phyloP scores from a whole-genome alignment of 768 basidiomycete species.

The Termitomyces eurrhizus region DNA sequence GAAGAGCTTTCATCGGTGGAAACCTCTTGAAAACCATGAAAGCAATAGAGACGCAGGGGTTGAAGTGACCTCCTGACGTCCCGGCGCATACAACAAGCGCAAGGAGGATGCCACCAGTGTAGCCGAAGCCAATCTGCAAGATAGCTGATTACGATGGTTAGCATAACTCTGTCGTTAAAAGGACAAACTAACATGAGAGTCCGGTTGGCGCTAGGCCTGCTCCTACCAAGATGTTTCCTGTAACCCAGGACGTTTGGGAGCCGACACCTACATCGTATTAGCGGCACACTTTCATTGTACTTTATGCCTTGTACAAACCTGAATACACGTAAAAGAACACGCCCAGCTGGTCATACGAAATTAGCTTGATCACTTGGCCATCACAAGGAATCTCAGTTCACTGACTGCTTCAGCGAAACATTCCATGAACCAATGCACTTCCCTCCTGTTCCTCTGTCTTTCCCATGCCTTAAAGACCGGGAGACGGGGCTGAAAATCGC shows the following conservation, averaged over 20 bases:
- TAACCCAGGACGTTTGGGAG: constrained; percentile 44
- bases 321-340: constrained; percentile 58
- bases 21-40: constrained; percentile 51
- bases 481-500: constrained; percentile 38
- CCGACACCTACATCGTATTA: constrained; percentile 41
- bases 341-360: constrained; percentile 38
- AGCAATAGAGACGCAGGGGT: constrained; percentile 57
- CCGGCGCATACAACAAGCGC: constrained; percentile 48
- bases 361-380: neutral
- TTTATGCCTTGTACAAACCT: constrained; percentile 28
- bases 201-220: constrained; percentile 21
- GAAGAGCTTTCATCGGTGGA: constrained; percentile 44
- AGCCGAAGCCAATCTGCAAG: constrained; percentile 54
- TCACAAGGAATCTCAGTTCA: neutral
- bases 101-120: constrained; percentile 56
- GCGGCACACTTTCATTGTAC: neutral
- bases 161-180: neutral
- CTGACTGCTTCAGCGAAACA: constrained; percentile 58
- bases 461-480: constrained; percentile 47
- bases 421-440: constrained; percentile 52
- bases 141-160: constrained; percentile 34
- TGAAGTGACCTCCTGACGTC: constrained; percentile 64
- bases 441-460: constrained; percentile 33
- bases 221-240: constrained; percentile 41
- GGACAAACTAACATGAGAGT: constrained; percentile 43